Base-by-base conservation (phyloP, 306 rosid species). In the Acacia acuminata region DNA sequence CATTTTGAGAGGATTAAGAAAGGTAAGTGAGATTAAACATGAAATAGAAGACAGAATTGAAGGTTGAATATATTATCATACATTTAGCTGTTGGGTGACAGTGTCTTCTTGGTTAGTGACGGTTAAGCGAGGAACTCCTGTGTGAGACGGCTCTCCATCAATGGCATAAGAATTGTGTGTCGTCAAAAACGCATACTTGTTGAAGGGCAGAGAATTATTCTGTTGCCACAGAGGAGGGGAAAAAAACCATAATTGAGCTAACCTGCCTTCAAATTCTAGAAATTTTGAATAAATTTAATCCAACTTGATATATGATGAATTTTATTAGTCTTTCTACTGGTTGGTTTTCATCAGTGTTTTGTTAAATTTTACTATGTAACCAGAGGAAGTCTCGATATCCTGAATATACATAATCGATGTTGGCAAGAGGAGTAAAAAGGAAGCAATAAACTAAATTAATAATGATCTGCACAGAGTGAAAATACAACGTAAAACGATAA, bases 141-240 rank as follows among this genome's bases (percentile, higher is more conserved):
- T 91, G 74, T 85, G 92, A 80, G 90, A 81, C 40, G 94, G 90
- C 82, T 87, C 94, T 73, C 92, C 93, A 13, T 89, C 93, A 68
- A 95, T 90, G 13, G 99, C 91, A 83, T 0, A 93, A 50, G 99
- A 76, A 17, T 95, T 93, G 87, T 95, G 99, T 22, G 97, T 95
- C 65, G 98, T 87, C 93, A 95, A 85, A 83, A 84, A 95, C 45
- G 97, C 97, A 77, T 95, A 95, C 79, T 92, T 93, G 93, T 95
- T 95, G 93, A 93, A 93, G 12, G 99, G 93, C 16, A 95, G 85
- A 65, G 99, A 90, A 78, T 85, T 90, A 44, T 95, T 93, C 99
- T 95, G 67, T 79, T 32, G 3, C 2, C 19, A 48, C 44, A 43
- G 5, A 47, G 15, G 14, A 6, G 4, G 15, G 50, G 14, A 6